Percentiles rank a stretch among this genome's conserved stretches.
phyloP scores from a whole-genome alignment of 345 rosid species.

The Populus simonii region DNA sequence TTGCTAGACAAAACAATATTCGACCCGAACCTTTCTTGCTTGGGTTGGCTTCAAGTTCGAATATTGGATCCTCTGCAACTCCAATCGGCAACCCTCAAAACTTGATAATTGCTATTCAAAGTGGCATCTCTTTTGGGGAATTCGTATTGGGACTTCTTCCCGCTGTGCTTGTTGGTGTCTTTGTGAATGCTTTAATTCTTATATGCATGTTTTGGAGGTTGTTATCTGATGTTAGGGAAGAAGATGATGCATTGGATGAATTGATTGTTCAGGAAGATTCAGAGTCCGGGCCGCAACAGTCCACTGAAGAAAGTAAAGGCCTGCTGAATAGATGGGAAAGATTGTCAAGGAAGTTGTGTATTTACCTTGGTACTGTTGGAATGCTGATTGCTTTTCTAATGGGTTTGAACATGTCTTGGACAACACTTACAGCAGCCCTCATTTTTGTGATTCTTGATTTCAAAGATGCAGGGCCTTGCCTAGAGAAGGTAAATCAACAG shows the following conservation, averaged over 20 bases:
- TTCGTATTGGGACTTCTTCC: constrained; percentile 68
- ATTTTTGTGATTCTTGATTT: no score
- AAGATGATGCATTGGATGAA: neutral
- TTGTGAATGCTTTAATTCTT: constrained; percentile 54
- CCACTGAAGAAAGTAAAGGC: no score
- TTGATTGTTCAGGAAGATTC: no score
- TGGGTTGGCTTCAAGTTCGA: constrained; percentile 60
- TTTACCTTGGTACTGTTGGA: constrained; percentile 69
- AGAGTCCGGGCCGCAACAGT: neutral
- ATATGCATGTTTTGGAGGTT: constrained; percentile 65
- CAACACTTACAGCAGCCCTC: no score
- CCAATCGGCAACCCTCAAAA: constrained; percentile 94
- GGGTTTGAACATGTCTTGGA: no score
- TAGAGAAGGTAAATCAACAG: no score
- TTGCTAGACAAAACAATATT: constrained; percentile 74
- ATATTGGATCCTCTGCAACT: constrained; percentile 84
- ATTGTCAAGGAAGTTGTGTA: constrained; percentile 53
- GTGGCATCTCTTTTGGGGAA: constrained; percentile 56
- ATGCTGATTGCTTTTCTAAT: constrained; percentile 49
- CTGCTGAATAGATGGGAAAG: constrained; percentile 35
- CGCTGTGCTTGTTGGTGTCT: constrained; percentile 62
- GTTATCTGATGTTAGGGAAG: constrained; percentile 32
- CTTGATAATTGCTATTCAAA: constrained; percentile 72
- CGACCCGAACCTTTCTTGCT: constrained; percentile 77
- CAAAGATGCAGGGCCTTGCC: no score